Percentiles rank a stretch among this genome's conserved stretches.
Conservation (phyloP, 192 early-diverging fungal genomes). For the Entomortierella lignicola region DNA sequence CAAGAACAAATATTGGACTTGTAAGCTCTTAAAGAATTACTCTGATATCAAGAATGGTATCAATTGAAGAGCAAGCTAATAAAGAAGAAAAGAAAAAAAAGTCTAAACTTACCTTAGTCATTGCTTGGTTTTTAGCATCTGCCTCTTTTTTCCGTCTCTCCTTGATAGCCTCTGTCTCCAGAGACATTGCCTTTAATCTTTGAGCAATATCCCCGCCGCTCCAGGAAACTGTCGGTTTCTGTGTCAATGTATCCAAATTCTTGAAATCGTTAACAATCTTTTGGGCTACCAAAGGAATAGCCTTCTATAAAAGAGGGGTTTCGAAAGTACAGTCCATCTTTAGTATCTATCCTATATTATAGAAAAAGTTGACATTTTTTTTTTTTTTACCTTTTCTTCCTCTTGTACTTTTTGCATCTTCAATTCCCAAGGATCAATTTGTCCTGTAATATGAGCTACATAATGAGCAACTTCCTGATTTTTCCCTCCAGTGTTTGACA, state of each 20-base stretch:
- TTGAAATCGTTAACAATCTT: conserved; percentile 21
- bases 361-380: not conserved
- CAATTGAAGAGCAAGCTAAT: not conserved
- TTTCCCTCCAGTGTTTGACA: not conserved
- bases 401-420: conserved; percentile 36
- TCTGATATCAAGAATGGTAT: not conserved
- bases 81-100: not conserved
- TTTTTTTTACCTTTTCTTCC: conserved; percentile 28
- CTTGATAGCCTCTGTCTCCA: conserved; percentile 30
- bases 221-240: not conserved
- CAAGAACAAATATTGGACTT: not conserved
- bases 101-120: conserved; percentile 5
- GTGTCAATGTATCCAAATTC: not conserved
- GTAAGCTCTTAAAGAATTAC: too few relatives aligned
- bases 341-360: not conserved
- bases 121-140: conserved; percentile 23
- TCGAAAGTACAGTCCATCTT: too few relatives aligned
- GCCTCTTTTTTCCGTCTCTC: conserved; percentile 30
- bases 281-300: conserved; percentile 10
- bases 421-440: conserved; percentile 39
- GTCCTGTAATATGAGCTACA: conserved; percentile 47
- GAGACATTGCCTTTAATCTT: conserved; percentile 8
- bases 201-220: conserved; percentile 27
- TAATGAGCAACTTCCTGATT: conserved; percentile 15
- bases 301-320: conserved; percentile 21